Base-by-base conservation (phyloP, 345 rosid genomes). In the Salix viminalis region DNA sequence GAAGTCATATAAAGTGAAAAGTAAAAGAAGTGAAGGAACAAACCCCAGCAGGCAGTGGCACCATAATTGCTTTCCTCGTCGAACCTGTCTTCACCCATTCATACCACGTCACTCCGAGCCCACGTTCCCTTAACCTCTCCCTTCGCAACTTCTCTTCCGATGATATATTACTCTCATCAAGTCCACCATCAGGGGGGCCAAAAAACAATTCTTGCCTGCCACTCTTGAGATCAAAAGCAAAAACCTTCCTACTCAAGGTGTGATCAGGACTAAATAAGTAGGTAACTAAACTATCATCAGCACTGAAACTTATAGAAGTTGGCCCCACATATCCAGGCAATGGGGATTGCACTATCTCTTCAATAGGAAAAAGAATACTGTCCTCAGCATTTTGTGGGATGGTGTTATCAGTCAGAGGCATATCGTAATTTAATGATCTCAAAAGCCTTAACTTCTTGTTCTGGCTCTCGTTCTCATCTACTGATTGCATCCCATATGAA, bases 11-110 rank as follows among this genome's bases (percentile, higher is more conserved):
- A 41, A 54, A 76, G 39, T 10, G 70, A 72, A 2, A 28, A 76
- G 50, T 32, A 28, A 34, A 28, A 19, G 66, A 72, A 77, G 79
- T 24, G 50, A 73, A 70, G 68, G 74, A 79, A 87, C 90, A 56
- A 76, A 95, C 99, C 97, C 99, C 99, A 0, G 86, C 86, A 74
- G 98, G 98, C 86, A 95, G 87, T 71, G 99, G 99, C 77, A 95
- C 97, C 84, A 95, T 86, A 32, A 95, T 87, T 28, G 81, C 82
- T 73, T 87, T 90, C 91, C 85, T 91, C 84, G 88, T 90, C 3
- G 81, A 75, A 84, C 85, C 83, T 4, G 91, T 84, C 89, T 93
- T 91, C 72, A 91, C 90, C 99, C 99, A 95, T 80, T 95, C 99
- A 65, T 90, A 95, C 39, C 91, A 87, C 0, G 99, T 95, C 26